These are phyloP conservation scores for Xylaria digitata DNA, from an alignment of 2,329 filamentous ascomycete genomes.

Conservation along the genomic window DNA sequence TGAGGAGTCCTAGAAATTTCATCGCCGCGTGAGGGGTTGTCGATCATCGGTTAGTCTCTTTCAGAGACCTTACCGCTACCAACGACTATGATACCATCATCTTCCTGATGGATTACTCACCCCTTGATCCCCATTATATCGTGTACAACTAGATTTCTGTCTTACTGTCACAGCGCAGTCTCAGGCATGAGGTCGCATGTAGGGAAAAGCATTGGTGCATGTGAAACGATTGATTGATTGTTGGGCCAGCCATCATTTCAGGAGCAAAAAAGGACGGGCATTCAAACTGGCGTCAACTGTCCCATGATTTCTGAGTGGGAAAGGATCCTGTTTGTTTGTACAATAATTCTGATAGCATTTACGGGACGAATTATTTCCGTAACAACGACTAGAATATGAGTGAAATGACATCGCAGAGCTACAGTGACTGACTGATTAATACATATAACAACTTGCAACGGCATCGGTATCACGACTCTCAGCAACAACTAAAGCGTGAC, in stretches of 20 bases:
- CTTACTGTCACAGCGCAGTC: slow-evolving; percentile 28
- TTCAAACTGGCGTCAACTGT: slow-evolving; percentile 44
- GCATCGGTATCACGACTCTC: not conserved
- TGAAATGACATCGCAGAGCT: slow-evolving; percentile 9
- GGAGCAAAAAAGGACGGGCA: slow-evolving; percentile 40
- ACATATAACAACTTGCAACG: not conserved
- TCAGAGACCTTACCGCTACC: slow-evolving; percentile 29
- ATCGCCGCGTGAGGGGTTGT: slow-evolving; percentile 37
- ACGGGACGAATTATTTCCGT: slow-evolving; percentile 31
- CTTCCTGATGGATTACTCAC: slow-evolving; percentile 18
- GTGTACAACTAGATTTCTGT: slow-evolving; percentile 41
- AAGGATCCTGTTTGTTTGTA: slow-evolving; percentile 44
- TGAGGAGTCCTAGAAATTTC: slow-evolving; percentile 49
- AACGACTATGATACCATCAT: slow-evolving; percentile 30
- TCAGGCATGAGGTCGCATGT: slow-evolving; percentile 32
- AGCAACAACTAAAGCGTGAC: not conserved
- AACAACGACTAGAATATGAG: slow-evolving; percentile 19
- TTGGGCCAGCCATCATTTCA: slow-evolving; percentile 40
- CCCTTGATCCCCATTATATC: slow-evolving; percentile 27
- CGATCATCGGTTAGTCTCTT: slow-evolving; percentile 37
- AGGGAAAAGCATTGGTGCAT: slow-evolving; percentile 36
- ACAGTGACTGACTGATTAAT: not conserved
- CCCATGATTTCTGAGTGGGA: slow-evolving; percentile 37
- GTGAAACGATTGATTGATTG: slow-evolving; percentile 36
- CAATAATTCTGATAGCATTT: slow-evolving; percentile 45